Base-by-base conservation (phyloP, 2,329 filamentous ascomycete species). In the Pestalotiopsis sp. region DNA sequence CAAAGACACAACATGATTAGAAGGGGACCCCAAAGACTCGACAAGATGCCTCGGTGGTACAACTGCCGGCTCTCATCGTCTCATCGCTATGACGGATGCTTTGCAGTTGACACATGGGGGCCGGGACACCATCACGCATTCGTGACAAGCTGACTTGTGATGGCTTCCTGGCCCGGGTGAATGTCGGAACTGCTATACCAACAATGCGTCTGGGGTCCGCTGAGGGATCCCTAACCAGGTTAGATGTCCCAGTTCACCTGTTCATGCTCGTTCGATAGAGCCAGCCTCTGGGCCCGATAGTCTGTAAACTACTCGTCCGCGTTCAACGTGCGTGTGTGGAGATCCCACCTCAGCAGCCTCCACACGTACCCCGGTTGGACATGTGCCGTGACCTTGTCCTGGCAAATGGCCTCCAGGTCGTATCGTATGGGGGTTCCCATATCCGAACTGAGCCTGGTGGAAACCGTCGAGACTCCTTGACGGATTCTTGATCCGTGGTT, bases 181-280 rank as follows among this genome's bases (percentile, higher is more conserved):
- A 59, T n/a, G 23, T 59, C 57, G 57, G 57, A 6, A 17, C 57
- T 31, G 57, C 57, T 59, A 59, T 59, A 59, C 57, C 27, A 27
- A 20, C 17, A 27, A 59, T 12, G 57, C 17, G 17, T 20, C 57
- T 23, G 57, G 17, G 20, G 57, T 36, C 23, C 25, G 57, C 23
- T 17, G 57, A 59, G 23, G 27, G 57, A 59, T 59, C 57, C 57
- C 57, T 59, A 36, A 14, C 57, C 23, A 59, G 25, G 57, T 59
- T 59, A 59, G 57, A 59, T 59, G 23, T 59, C 57, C 57, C 23
- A 36, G 25, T 59, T 59, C 57, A 59, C 13, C 57, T 36, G 57
- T 59, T 59, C 57, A 59, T 59, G 57, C 57, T 59, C 20, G 57
- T 59, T 36, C 57, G 20, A 59, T 59, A 59, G 23, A 36, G 23